Conservation (phyloP, 306 rosid species). For the Albizia julibrissin region DNA sequence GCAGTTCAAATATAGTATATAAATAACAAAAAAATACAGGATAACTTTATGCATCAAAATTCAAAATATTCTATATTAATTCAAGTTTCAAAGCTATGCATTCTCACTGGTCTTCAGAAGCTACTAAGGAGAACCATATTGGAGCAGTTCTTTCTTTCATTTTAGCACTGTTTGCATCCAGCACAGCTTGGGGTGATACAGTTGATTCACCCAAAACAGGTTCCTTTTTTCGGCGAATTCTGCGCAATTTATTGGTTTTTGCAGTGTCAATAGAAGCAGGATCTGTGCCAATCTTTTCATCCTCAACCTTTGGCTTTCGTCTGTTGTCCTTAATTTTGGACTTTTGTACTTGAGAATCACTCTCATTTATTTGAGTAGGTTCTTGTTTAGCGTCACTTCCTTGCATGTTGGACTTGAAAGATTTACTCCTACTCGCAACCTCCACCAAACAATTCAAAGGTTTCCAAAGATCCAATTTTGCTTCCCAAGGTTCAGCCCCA, state of each 20-base stretch:
- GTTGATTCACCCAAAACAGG: slow-evolving; percentile 59
- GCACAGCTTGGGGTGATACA: slow-evolving; percentile 67
- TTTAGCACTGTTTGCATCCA: slow-evolving; percentile 54
- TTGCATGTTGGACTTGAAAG: slow-evolving; percentile 69
- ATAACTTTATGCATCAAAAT: slow-evolving; percentile 24
- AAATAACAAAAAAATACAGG: not conserved
- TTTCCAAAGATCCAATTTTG: slow-evolving; percentile 89
- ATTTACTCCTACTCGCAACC: slow-evolving; percentile 86
- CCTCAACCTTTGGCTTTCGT: slow-evolving; percentile 64
- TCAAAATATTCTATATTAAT: slow-evolving; percentile 5
- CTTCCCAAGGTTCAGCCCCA: slow-evolving; percentile 58
- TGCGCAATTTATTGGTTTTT: slow-evolving; percentile 68
- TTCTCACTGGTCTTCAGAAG: slow-evolving; percentile 92
- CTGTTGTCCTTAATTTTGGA: slow-evolving; percentile 66
- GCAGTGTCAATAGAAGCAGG: slow-evolving; percentile 46
- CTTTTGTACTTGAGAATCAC: slow-evolving; percentile 51
- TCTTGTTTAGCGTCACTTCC: slow-evolving; percentile 63
- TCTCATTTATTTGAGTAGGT: slow-evolving; percentile 38
- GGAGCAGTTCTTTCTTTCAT: slow-evolving; percentile 57
- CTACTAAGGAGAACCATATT: slow-evolving; percentile 89
- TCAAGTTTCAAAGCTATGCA: slow-evolving; percentile 30
- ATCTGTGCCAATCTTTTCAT: slow-evolving; percentile 52
- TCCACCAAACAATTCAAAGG: slow-evolving; percentile 90
- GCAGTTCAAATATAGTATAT: slow-evolving; percentile 34
- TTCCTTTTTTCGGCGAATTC: slow-evolving; percentile 76